These are phyloP conservation scores for Macrocybe gigantea DNA, from an alignment of 768 basidiomycete species.

Conservation along the genomic window DNA sequence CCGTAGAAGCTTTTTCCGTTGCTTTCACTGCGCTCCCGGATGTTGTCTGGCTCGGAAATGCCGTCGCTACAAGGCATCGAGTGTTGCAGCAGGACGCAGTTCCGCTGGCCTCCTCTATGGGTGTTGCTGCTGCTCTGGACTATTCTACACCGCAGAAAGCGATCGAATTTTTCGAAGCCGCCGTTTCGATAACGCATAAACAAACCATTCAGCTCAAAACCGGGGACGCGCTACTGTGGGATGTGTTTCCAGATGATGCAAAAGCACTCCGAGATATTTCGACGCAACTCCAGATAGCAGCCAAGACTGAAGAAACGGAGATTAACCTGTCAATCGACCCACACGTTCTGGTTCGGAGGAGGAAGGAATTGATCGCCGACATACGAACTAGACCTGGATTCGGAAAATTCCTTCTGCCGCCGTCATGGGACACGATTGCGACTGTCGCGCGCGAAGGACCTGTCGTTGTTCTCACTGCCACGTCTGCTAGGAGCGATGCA, in stretches of 20 bases:
- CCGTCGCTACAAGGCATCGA: constrained; percentile 3
- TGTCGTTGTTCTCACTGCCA: constrained; percentile 11
- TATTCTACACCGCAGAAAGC: constrained; percentile 3
- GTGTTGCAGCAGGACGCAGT: constrained; percentile 1
- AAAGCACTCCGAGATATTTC: constrained; percentile 1
- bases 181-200: constrained; percentile 4
- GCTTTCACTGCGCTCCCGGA: constrained; percentile 3
- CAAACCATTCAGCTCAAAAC: constrained; percentile 5
- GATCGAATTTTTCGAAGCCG: constrained; percentile 10
- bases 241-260: constrained; percentile 1
- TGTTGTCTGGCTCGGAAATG: constrained; percentile 5
- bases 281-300: neutral
- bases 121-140: constrained; percentile 7
- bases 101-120: neutral
- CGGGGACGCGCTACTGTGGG: neutral
- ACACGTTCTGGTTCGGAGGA: neutral
- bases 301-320: neutral
- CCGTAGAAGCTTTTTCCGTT: constrained; percentile 5
- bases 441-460: constrained; percentile 10
- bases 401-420: constrained; percentile 7
- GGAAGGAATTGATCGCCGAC: constrained; percentile 3
- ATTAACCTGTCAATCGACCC: neutral
- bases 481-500: constrained; percentile 8
- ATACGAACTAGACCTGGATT: constrained; percentile 9
- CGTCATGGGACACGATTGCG: constrained; percentile 1